phyloP scores from a whole-genome alignment of 2,329 filamentous ascomycete genomes.

The Penicillium sp. region DNA sequence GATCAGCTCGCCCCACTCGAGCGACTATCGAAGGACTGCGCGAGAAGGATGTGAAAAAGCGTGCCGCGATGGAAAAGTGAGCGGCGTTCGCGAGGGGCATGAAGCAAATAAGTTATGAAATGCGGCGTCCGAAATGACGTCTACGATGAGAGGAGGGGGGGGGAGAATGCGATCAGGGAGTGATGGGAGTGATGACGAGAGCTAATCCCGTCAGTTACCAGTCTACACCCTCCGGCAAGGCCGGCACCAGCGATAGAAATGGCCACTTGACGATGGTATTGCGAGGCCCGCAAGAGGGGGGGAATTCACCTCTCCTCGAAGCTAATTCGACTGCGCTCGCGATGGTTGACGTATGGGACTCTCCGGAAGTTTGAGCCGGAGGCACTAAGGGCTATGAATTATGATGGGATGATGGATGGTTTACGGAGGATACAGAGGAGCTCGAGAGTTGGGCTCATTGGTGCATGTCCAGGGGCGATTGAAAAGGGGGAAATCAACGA shows the following conservation, averaged over 20 bases:
- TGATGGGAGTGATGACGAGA: slow-evolving; percentile 15
- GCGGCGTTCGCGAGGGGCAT: too few relatives aligned
- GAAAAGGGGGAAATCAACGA: too few relatives aligned
- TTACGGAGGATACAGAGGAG: too few relatives aligned
- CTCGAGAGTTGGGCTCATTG: too few relatives aligned
- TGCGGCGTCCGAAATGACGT: slow-evolving; percentile 35
- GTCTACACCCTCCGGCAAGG: slow-evolving; percentile 15
- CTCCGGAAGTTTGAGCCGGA: slow-evolving; percentile 9
- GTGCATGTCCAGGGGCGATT: too few relatives aligned
- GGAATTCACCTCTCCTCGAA: slow-evolving; percentile 3
- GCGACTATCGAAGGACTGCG: neutral
- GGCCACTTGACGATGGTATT: too few relatives aligned
- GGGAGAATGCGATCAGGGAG: slow-evolving; percentile 7
- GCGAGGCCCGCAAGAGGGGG: slow-evolving; percentile 2
- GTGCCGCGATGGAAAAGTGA: too few relatives aligned
- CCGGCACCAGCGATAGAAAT: too few relatives aligned
- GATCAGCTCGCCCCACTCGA: neutral
- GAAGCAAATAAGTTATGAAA: too few relatives aligned
- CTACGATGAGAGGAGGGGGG: slow-evolving; percentile 29
- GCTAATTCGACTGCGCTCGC: slow-evolving; percentile 10
- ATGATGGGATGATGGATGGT: too few relatives aligned
- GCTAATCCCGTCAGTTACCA: too few relatives aligned
- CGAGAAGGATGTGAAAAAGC: slow-evolving; percentile 9
- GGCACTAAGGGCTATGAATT: too few relatives aligned
- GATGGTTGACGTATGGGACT: slow-evolving; percentile 22